Evolutionary conservation across 208 protist species (phyloP).

Genomic region (Leishmania tarentolae): DNA sequence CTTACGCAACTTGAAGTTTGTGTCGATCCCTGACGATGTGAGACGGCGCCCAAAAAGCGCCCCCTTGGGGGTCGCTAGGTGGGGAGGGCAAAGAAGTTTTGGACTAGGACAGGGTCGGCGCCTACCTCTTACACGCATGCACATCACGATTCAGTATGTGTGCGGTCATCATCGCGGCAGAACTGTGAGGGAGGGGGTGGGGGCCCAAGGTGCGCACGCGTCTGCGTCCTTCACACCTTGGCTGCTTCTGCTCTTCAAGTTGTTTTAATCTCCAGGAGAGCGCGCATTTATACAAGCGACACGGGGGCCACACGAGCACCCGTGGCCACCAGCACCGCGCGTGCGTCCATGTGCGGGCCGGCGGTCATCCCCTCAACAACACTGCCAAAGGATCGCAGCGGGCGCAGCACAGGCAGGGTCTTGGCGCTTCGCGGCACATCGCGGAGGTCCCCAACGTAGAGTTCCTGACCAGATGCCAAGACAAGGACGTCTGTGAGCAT

Average conservation of each 20-base stretch:
- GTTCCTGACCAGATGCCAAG: background rate
- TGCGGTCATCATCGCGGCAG: background rate
- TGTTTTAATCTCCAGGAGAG: background rate
- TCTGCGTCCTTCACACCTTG: background rate
- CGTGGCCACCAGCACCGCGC: conserved; percentile 26
- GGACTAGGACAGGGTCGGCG: background rate
- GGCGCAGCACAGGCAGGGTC: conserved; percentile 21
- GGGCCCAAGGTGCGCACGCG: background rate
- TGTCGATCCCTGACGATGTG: background rate
- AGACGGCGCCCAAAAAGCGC: background rate
- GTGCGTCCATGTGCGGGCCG: conserved; percentile 4
- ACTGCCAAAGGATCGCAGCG: conserved; percentile 16
- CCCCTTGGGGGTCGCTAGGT: background rate
- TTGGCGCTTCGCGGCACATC: conserved; percentile 17
- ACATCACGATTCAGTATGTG: background rate
- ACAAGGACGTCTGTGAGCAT: background rate
- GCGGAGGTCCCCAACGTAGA: conserved; percentile 16
- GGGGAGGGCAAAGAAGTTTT: too few relatives aligned
- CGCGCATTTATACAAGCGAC: background rate
- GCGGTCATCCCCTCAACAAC: conserved; percentile 15
- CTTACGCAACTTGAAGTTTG: background rate
- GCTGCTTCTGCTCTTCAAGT: background rate
- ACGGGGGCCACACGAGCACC: conserved; percentile 21
- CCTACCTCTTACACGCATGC: background rate
- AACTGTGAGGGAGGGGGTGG: background rate